Evolutionary conservation across 192 early-diverging fungal species (phyloP).

Genomic region (Kappamyces sp.): DNA sequence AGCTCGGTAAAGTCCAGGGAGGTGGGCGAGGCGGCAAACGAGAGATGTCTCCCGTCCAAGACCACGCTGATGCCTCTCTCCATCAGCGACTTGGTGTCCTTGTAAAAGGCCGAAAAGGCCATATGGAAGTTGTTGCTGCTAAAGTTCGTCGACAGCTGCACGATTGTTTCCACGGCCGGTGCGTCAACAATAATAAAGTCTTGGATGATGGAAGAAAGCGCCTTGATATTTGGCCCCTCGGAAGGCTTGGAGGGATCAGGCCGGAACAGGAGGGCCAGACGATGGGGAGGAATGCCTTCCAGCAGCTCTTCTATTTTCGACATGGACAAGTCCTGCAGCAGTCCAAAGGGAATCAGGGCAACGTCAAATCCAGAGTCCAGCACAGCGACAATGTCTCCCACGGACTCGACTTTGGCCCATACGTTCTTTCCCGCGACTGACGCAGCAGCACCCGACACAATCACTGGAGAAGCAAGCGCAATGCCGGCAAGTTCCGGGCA

Average conservation of each 20-base stretch:
- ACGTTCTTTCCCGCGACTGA: too few species aligned
- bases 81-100: background rate
- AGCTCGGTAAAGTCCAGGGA: background rate
- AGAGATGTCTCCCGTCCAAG: background rate
- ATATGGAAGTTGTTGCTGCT: conserved; percentile 5
- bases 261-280: conserved; percentile 5
- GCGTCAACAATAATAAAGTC: conserved; percentile 14
- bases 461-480: too few species aligned
- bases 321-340: background rate
- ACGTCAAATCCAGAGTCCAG: conserved; percentile 11
- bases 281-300: background rate
- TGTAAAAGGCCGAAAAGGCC: background rate
- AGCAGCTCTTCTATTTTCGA: background rate
- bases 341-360: conserved; percentile 1
- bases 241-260: conserved; percentile 1
- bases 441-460: too few species aligned
- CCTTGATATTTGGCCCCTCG: conserved; percentile 5
- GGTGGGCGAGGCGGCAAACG: background rate
- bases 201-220: background rate
- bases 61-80: conserved; percentile 7
- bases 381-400: conserved; percentile 1
- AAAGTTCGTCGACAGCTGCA: conserved; percentile 5
- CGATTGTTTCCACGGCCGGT: conserved; percentile 7
- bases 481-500: too few species aligned
- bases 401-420: too few species aligned